Conservation (phyloP, 2,329 filamentous ascomycete species). For the Trichophyton equinum region DNA sequence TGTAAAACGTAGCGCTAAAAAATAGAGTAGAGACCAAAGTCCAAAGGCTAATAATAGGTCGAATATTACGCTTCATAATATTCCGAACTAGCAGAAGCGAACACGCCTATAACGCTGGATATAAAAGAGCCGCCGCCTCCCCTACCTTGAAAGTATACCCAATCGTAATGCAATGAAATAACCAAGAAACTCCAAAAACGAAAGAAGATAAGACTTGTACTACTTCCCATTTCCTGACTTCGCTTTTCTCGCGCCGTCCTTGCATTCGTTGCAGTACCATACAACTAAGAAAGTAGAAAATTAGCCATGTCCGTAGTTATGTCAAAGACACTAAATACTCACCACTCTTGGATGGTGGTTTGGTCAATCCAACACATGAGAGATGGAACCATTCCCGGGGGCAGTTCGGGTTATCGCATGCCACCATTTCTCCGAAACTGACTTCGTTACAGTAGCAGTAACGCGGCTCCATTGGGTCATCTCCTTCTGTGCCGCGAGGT, state of each 20-base stretch:
- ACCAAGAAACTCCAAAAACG: not conserved
- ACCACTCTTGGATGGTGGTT: slow-evolving; percentile 65
- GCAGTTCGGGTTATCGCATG: slow-evolving; percentile 62
- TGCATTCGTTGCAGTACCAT: slow-evolving; percentile 74
- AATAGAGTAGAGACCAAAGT: not conserved
- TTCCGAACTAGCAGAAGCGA: not conserved
- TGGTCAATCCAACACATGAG: slow-evolving; percentile 65
- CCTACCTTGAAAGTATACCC: not conserved
- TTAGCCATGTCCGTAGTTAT: not conserved
- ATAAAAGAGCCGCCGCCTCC: not conserved
- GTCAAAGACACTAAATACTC: slow-evolving; percentile 28
- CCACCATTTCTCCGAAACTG: slow-evolving; percentile 76
- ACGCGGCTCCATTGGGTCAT: slow-evolving; percentile 56
- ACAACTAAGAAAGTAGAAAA: slow-evolving; percentile 42
- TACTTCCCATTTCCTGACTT: slow-evolving; percentile 9
- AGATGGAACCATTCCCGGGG: slow-evolving; percentile 73
- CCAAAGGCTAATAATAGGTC: not conserved
- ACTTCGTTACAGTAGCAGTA: slow-evolving; percentile 73
- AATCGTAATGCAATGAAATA: not conserved
- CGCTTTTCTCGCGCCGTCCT: slow-evolving; percentile 45
- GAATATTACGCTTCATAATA: not conserved
- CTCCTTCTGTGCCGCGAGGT: slow-evolving; percentile 33
- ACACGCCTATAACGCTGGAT: not conserved
- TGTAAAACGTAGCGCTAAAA: not conserved
- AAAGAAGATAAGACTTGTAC: not conserved